These are phyloP conservation scores for Fraxinus quadrangulata DNA, from an alignment of 257 asterid species.

Conservation along the genomic window DNA sequence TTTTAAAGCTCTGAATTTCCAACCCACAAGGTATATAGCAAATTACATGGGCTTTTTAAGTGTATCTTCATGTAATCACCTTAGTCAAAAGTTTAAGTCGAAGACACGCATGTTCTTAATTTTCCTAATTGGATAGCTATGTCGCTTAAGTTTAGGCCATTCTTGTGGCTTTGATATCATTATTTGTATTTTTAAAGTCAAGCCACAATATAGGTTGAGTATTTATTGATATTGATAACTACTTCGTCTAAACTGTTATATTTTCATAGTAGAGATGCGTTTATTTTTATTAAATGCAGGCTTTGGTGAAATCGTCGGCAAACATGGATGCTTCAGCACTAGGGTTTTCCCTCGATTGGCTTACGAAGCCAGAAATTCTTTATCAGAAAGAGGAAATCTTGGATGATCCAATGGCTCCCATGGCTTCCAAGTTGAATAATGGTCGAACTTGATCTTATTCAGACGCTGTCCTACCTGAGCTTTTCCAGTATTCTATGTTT, in stretches of 20 bases:
- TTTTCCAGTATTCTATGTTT: constrained; percentile 31
- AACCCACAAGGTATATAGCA: neutral
- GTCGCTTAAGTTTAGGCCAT: neutral
- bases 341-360: neutral
- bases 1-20: neutral
- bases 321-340: constrained; percentile 23
- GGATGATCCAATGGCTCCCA: constrained; percentile 2
- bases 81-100: too few species aligned
- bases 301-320: constrained; percentile 2
- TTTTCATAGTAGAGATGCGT: too few species aligned
- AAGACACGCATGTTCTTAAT: neutral
- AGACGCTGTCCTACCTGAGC: constrained; percentile 95
- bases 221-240: too few species aligned
- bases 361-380: constrained; percentile 23
- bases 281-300: constrained; percentile 36
- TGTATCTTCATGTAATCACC: neutral
- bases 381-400: constrained; percentile 31
- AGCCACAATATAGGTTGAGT: too few species aligned
- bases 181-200: too few species aligned
- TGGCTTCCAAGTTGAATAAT: constrained; percentile 14
- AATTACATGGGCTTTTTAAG: neutral
- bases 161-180: neutral
- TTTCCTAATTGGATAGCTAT: too few species aligned
- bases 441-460: constrained; percentile 18
- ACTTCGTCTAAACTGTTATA: neutral